Evolutionary conservation across 352 stramenopile genomes (phyloP).

Genomic region (Phytophthora hibernalis): DNA sequence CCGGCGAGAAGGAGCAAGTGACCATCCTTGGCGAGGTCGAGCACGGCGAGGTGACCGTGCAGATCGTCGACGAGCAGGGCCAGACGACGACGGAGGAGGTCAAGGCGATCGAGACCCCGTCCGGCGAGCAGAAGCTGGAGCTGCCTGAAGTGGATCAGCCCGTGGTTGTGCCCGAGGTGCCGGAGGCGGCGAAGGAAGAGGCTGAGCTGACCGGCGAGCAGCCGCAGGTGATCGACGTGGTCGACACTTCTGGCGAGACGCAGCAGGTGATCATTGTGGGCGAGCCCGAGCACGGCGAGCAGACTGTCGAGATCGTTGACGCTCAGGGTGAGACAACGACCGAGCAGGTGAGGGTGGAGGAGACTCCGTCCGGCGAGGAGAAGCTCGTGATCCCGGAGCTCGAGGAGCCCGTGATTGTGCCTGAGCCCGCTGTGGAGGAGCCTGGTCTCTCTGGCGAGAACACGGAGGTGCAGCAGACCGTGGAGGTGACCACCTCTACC

Average conservation of each 20-base stretch:
- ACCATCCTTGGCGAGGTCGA: constrained; percentile 2
- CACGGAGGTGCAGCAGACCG: not conserved
- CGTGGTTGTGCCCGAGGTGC: constrained; percentile 15
- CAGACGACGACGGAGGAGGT: not conserved
- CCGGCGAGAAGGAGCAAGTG: constrained; percentile 8
- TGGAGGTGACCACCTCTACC: not conserved
- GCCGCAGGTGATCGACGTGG: constrained; percentile 14
- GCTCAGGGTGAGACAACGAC: not conserved
- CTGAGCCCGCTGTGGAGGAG: not conserved
- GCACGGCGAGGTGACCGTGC: constrained; percentile 1
- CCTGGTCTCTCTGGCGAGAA: not conserved
- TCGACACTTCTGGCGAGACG: constrained; percentile 4
- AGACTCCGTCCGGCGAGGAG: not conserved
- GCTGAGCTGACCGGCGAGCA: constrained; percentile 7
- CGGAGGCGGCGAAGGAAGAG: constrained; percentile 38
- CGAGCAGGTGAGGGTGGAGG: not conserved
- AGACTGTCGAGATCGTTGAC: constrained; percentile 4
- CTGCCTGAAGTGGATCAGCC: constrained; percentile 9
- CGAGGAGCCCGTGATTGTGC: not conserved
- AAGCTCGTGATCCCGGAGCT: not conserved
- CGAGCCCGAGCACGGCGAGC: constrained; percentile 6
- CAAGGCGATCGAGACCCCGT: constrained; percentile 5
- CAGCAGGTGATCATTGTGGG: constrained; percentile 10
- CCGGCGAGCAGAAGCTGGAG: constrained; percentile 8
- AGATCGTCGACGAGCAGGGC: constrained; percentile 7